phyloP scores from a whole-genome alignment of 371 early-diverging fungal genomes.

The Mortierella sp. region DNA sequence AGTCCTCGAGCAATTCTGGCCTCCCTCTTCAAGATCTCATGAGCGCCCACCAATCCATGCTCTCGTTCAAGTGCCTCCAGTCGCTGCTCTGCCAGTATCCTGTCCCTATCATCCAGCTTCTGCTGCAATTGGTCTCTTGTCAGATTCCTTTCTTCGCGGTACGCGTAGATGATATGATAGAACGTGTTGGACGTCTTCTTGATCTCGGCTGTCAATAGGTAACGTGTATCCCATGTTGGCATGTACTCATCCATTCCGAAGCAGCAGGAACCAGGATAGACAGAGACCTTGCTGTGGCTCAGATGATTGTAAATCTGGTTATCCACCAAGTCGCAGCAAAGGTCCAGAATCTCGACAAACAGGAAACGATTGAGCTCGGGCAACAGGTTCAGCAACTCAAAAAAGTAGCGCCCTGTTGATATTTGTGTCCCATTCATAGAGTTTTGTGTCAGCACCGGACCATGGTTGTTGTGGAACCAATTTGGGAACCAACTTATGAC shows the following conservation, averaged over 20 bases:
- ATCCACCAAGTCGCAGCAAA: slow-evolving; percentile 48
- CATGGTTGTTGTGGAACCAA: background rate
- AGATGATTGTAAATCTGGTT: slow-evolving; percentile 32
- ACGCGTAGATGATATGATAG: slow-evolving; percentile 41
- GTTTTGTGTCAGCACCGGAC: no score
- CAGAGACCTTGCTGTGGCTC: slow-evolving; percentile 37
- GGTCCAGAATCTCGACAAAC: slow-evolving; percentile 47
- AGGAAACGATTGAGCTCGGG: slow-evolving; percentile 50
- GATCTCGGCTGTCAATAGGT: slow-evolving; percentile 22
- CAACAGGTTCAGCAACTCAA: slow-evolving; percentile 37
- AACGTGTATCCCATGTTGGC: slow-evolving; percentile 50
- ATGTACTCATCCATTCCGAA: slow-evolving; percentile 49
- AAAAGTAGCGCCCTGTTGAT: slow-evolving; percentile 36
- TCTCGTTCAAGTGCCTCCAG: slow-evolving; percentile 17
- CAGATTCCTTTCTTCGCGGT: slow-evolving; percentile 41
- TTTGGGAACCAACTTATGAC: background rate
- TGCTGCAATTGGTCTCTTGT: slow-evolving; percentile 33
- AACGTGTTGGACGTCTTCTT: slow-evolving; percentile 31
- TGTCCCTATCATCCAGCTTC: slow-evolving; percentile 21
- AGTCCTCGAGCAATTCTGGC: slow-evolving; percentile 36
- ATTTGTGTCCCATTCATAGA: background rate
- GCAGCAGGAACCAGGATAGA: slow-evolving; percentile 50
- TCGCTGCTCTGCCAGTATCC: slow-evolving; percentile 35
- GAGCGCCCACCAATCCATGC: slow-evolving; percentile 34
- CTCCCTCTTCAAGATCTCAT: slow-evolving; percentile 32